Percentiles rank a stretch among this genome's conserved stretches.
phyloP scores from a whole-genome alignment of 1,139 yeast species.

The Sugiyamaella sp. region DNA sequence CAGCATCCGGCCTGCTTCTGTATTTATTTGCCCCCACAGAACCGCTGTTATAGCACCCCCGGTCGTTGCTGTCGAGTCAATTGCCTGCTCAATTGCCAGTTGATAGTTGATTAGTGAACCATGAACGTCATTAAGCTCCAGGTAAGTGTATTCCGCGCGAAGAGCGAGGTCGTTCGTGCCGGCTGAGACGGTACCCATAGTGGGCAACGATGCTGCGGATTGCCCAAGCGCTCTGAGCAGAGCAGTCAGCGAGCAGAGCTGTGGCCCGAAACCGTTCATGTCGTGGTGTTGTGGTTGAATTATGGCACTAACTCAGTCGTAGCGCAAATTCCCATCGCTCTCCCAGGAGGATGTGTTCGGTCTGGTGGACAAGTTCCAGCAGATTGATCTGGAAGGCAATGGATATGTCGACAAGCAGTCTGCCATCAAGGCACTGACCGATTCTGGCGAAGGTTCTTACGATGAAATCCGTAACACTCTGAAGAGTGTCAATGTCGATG shows the following conservation, averaged over 20 bases:
- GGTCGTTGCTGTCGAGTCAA: constrained; percentile 15
- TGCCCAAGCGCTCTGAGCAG: too few relatives aligned
- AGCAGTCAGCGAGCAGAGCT: too few relatives aligned
- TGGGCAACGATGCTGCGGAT: too few relatives aligned
- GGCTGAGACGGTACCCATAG: background rate
- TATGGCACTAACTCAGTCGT: constrained; percentile 45
- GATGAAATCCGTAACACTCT: constrained; percentile 94
- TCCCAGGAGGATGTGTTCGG: constrained; percentile 84
- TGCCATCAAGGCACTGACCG: constrained; percentile 80
- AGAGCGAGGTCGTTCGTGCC: background rate
- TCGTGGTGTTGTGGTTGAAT: too few relatives aligned
- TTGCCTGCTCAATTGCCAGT: constrained; percentile 7
- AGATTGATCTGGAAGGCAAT: constrained; percentile 83
- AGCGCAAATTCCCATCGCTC: constrained; percentile 72
- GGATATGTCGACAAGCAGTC: constrained; percentile 97
- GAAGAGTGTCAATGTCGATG: constrained; percentile 89
- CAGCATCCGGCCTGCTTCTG: background rate
- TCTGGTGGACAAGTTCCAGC: constrained; percentile 75
- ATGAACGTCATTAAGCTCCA: constrained; percentile 62
- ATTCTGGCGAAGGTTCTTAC: constrained; percentile 77
- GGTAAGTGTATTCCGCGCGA: constrained; percentile 39
- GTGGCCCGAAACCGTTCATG: too few relatives aligned
- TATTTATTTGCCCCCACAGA: constrained; percentile 6
- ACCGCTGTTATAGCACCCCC: background rate
- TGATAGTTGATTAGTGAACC: background rate